phyloP scores from a whole-genome alignment of 164 flowering plant species.

The Aristolochia fimbriata region DNA sequence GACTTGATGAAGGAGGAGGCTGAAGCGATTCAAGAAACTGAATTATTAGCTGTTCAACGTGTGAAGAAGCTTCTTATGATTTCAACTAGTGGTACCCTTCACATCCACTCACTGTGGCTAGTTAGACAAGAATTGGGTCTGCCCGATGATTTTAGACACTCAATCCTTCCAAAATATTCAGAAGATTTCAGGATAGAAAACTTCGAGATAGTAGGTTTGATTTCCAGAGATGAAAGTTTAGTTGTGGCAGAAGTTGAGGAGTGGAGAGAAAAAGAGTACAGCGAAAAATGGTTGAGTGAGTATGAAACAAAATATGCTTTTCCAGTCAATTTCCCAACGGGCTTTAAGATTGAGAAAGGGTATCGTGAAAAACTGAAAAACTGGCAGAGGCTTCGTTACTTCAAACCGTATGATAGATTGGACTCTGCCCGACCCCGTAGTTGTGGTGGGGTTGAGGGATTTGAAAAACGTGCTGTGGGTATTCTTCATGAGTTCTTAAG shows the following conservation, averaged over 20 bases:
- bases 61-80: constrained; percentile 69
- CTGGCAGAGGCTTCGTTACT: constrained; percentile 79
- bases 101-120: constrained; percentile 64
- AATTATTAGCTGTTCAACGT: constrained; percentile 30
- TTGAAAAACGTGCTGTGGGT: constrained; percentile 75
- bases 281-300: constrained; percentile 87
- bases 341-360: constrained; percentile 57
- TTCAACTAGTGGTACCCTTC: constrained; percentile 49
- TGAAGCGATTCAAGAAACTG: constrained; percentile 24
- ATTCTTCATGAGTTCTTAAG: constrained; percentile 76
- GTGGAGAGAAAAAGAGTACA: constrained; percentile 79
- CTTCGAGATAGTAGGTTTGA: constrained; percentile 55
- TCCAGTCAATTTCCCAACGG: constrained; percentile 68
- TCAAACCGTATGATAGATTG: constrained; percentile 54
- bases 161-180: constrained; percentile 44
- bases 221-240: constrained; percentile 37
- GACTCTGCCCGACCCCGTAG: constrained; percentile 25
- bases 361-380: constrained; percentile 52
- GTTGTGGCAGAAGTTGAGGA: constrained; percentile 55
- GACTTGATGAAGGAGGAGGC: constrained; percentile 48
- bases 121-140: constrained; percentile 66
- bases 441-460: constrained; percentile 57
- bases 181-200: constrained; percentile 45
- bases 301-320: constrained; percentile 74
- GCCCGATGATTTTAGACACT: constrained; percentile 60